These are phyloP conservation scores for Mucor irregularis DNA, from an alignment of 371 early-diverging fungal genomes.

Conservation along the genomic window DNA sequence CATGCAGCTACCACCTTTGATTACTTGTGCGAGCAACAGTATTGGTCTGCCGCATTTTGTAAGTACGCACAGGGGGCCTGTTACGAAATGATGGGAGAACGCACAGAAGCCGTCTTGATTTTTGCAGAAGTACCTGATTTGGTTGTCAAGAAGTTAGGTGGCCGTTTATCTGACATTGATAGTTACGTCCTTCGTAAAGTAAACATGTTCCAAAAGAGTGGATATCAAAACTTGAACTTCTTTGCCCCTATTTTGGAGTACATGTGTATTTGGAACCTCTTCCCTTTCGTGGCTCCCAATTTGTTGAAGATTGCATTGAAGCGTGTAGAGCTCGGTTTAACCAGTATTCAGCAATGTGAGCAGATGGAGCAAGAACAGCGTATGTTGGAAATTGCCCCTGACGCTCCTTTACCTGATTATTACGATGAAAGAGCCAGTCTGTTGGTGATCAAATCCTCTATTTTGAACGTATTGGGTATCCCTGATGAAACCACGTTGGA, in stretches of 20 bases:
- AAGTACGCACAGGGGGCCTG: constrained; percentile 59
- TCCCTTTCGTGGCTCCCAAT: constrained; percentile 43
- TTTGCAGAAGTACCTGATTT: constrained; percentile 51
- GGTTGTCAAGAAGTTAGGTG: constrained; percentile 56
- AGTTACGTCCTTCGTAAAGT: constrained; percentile 59
- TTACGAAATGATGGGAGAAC: constrained; percentile 45
- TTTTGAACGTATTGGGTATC: constrained; percentile 32
- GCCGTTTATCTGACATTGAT: constrained; percentile 55
- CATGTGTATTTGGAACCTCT: constrained; percentile 59
- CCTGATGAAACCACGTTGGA: constrained; percentile 28
- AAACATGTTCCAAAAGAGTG: constrained; percentile 47
- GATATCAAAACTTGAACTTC: constrained; percentile 50
- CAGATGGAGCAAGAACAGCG: constrained; percentile 39
- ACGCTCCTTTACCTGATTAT: constrained; percentile 39
- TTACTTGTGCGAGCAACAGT: constrained; percentile 47
- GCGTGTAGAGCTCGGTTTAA: constrained; percentile 35
- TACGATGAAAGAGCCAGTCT: constrained; percentile 41
- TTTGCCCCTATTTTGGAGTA: constrained; percentile 58
- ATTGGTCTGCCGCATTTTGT: constrained; percentile 64
- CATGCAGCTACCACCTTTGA: constrained; percentile 52
- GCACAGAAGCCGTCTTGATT: constrained; percentile 46
- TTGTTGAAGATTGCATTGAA: constrained; percentile 29
- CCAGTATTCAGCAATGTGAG: constrained; percentile 28
- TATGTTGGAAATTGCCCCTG: constrained; percentile 40
- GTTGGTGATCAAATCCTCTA: constrained; percentile 37